Percentiles rank a stretch among this genome's conserved stretches.
Evolutionary conservation across 1,139 yeast species (phyloP).

Genomic region (Debaryomycetaceae sp.): DNA sequence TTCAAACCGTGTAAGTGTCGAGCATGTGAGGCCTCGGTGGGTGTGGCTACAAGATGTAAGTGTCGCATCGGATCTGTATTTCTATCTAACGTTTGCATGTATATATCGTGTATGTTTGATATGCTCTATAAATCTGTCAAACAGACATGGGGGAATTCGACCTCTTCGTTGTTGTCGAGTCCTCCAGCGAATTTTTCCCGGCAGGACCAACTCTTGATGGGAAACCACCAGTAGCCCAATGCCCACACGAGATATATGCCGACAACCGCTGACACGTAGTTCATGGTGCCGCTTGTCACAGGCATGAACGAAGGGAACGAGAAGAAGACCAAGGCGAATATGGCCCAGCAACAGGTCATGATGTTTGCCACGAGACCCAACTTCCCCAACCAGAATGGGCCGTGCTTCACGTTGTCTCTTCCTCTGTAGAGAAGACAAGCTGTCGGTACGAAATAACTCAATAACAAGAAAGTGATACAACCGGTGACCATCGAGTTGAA

Average conservation of each 20-base stretch:
- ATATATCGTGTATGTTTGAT: not conserved
- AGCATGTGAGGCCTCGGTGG: too few relatives aligned
- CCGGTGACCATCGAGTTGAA: conserved; percentile 46
- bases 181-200: conserved; percentile 46
- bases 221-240: conserved; percentile 56
- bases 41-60: too few relatives aligned
- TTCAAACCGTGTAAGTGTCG: too few relatives aligned
- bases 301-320: conserved; percentile 69
- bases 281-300: conserved; percentile 59
- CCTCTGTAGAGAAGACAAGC: conserved; percentile 53
- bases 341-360: conserved; percentile 55
- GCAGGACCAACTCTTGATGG: conserved; percentile 37
- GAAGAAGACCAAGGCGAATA: conserved; percentile 59
- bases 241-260: conserved; percentile 54
- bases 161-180: conserved; percentile 37
- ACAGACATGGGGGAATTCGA: conserved; percentile 47
- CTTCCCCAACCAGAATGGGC: conserved; percentile 62
- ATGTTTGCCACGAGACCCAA: conserved; percentile 56
- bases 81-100: too few relatives aligned
- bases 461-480: conserved; percentile 41
- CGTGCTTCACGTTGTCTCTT: conserved; percentile 58
- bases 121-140: conserved; percentile 17
- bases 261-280: conserved; percentile 66
- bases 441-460: conserved; percentile 42
- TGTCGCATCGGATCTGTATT: too few relatives aligned